Evolutionary conservation across 768 basidiomycete genomes (phyloP).

Genomic region (Ramaria sp.): DNA sequence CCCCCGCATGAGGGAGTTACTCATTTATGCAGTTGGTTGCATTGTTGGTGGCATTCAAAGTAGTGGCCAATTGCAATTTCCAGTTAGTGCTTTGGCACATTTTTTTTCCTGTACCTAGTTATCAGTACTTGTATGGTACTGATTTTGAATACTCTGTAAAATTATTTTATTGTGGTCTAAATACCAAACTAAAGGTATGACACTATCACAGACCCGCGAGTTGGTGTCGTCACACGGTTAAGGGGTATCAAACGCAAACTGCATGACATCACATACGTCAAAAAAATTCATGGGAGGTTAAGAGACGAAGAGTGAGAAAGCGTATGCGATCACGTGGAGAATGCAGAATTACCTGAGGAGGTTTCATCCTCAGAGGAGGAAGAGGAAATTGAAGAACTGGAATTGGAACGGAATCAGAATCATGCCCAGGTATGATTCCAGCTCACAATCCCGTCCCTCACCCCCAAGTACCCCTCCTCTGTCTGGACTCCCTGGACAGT

Average conservation of each 20-base stretch:
- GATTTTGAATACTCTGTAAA: too few species aligned
- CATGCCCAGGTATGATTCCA: conserved; percentile 7
- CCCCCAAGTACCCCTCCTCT: conserved; percentile 64
- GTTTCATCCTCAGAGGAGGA: conserved; percentile 32
- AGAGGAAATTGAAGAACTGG: conserved; percentile 21
- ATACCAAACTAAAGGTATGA: too few species aligned
- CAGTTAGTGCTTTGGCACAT: too few species aligned
- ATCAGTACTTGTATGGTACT: too few species aligned
- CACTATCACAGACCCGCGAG: conserved; percentile 58
- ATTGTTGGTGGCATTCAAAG: too few species aligned
- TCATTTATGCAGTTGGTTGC: too few species aligned
- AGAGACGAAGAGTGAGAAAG: conserved; percentile 39
- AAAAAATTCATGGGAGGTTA: conserved; percentile 33
- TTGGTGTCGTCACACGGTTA: conserved; percentile 56
- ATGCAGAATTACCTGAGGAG: conserved; percentile 24
- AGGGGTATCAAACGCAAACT: conserved; percentile 63
- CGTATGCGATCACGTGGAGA: conserved; percentile 22
- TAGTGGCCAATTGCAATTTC: too few species aligned
- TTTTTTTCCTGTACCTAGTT: too few species aligned
- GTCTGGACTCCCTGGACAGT: conserved; percentile 62
- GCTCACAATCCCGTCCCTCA: conserved; percentile 22
- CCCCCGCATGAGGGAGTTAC: too few species aligned
- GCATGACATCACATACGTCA: conserved; percentile 24
- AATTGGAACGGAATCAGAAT: conserved; percentile 15
- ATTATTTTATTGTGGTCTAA: too few species aligned